Base-by-base conservation (phyloP, 1,139 yeast genomes). In the Meyerozyma carpophila region DNA sequence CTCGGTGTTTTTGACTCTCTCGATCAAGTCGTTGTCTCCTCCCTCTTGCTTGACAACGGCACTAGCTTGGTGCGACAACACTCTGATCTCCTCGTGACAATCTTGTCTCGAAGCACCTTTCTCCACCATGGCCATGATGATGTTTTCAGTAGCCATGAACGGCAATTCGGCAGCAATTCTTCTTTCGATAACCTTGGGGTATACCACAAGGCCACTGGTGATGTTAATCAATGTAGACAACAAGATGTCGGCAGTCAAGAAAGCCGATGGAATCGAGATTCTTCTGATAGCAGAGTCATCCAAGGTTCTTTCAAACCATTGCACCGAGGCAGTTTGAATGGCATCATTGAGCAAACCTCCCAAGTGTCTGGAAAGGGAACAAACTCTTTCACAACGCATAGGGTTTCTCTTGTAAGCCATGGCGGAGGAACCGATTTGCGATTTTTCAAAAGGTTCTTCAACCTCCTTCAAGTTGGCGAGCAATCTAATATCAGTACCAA, bases 331-430 rank as follows among this genome's bases (percentile, higher is more conserved):
- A 44, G 98, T 93, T 69, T 90, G 94, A 55, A 93, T 84, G 43
- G 97, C 95, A 66, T 93, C 98, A 62, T 78, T 89, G 72, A 85
- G 85, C 57, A 90, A 75, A 18, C 96, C 85, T 54, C 96, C 96
- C 67, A 93, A 69, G 67, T 93, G 98, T 75, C 98, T 87, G 25
- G 98, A 82, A 55, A 94, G 78, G 24, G 98, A 93, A 72, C 99
- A 93, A 48, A 93, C 98, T 66, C 99, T 84, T 74, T 93, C 99
- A 63, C 94, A 85, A 75, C 99, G 85, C 99, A 93, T 93, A 66
- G 99, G 99, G 75, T 93, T 93, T 73, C 99, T 87, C 80, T 93
- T 93, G 77, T 93, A 93, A 26, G 99, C 99, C 99, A 93, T 93
- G 37, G 98, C 98, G 47, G 91, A 81, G 18, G 98, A 91, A 36